phyloP scores from a whole-genome alignment of 306 rosid genomes.

The Hippophae rhamnoides region DNA sequence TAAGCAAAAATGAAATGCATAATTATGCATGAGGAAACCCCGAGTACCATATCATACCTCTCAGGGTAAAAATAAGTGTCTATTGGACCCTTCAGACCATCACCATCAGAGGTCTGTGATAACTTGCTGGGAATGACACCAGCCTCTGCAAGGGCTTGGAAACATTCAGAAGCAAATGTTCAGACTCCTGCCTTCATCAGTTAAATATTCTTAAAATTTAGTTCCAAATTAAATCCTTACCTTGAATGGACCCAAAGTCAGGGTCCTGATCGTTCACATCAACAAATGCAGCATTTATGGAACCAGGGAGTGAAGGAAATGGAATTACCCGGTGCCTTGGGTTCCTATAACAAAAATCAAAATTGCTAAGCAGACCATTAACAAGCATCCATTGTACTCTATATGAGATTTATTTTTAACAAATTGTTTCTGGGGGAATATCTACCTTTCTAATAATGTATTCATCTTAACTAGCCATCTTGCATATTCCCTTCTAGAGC shows the following conservation, averaged over 20 bases:
- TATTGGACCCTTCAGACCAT: conserved; percentile 27
- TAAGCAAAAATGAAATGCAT: conserved; percentile 12
- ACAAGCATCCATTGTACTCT: neutral
- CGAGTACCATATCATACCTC: conserved; percentile 31
- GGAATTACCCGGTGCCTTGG: conserved; percentile 53
- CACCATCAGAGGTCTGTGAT: conserved; percentile 26
- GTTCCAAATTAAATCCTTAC: conserved; percentile 28
- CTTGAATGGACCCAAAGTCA: conserved; percentile 69
- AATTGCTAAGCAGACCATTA: conserved; percentile 11
- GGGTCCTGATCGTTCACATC: conserved; percentile 49
- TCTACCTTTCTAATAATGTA: conserved; percentile 67
- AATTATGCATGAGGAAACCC: neutral
- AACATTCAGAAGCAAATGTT: conserved; percentile 17
- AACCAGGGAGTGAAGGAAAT: conserved; percentile 47
- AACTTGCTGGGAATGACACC: conserved; percentile 80
- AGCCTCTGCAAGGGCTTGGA: conserved; percentile 77
- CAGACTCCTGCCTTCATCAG: conserved; percentile 16
- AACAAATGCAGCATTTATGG: conserved; percentile 55
- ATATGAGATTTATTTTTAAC: conserved; percentile 7
- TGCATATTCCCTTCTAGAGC: conserved; percentile 86
- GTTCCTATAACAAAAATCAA: conserved; percentile 42
- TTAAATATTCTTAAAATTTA: conserved; percentile 2
- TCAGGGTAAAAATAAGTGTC: conserved; percentile 46
- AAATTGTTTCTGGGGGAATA: conserved; percentile 6
- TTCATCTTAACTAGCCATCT: conserved; percentile 73